A percentile compares a stretch with the other conserved stretches of the same genome.
phyloP scores from a whole-genome alignment of 352 stramenopile species.

The Saprolegnia parasitica region DNA sequence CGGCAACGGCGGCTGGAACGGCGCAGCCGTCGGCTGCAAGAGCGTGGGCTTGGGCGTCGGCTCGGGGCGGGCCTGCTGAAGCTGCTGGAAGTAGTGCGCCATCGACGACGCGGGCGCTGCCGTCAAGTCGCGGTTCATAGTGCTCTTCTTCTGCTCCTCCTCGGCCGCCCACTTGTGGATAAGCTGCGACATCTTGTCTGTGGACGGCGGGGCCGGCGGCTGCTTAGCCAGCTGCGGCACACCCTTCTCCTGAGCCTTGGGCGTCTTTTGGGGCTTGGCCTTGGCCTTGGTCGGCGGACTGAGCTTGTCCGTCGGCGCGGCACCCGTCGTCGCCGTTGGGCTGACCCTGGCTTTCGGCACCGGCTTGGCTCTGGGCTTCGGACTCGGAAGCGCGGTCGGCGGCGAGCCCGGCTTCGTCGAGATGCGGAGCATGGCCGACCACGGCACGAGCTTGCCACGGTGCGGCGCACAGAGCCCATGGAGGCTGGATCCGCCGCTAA shows the following conservation, averaged over 20 bases:
- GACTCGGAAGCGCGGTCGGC: not conserved
- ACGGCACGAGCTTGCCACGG: conserved; percentile 92
- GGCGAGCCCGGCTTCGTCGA: conserved; percentile 42
- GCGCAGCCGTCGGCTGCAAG: not conserved
- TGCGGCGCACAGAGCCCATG: conserved; percentile 94
- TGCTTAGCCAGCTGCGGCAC: not conserved
- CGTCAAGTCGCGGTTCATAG: conserved; percentile 15
- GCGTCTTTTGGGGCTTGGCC: not conserved
- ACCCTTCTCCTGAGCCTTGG: not conserved
- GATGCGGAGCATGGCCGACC: conserved; percentile 81
- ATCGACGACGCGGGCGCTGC: conserved; percentile 13
- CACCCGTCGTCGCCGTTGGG: not conserved
- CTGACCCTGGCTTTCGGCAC: not conserved
- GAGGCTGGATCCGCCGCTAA: conserved; percentile 94
- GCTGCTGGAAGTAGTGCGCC: conserved; percentile 26
- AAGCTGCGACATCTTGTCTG: conserved; percentile 24
- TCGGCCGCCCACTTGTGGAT: conserved; percentile 22
- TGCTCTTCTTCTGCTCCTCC: conserved; percentile 18
- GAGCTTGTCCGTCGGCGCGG: not conserved
- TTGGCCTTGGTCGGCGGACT: not conserved
- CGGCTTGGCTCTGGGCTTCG: not conserved
- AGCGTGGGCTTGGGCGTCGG: not conserved
- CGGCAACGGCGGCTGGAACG: conserved; percentile 1
- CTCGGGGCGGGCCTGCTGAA: not conserved
- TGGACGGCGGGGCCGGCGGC: conserved; percentile 18